Base-by-base conservation (phyloP, 176 grass and related monocot species). In the Hordeum marinum region DNA sequence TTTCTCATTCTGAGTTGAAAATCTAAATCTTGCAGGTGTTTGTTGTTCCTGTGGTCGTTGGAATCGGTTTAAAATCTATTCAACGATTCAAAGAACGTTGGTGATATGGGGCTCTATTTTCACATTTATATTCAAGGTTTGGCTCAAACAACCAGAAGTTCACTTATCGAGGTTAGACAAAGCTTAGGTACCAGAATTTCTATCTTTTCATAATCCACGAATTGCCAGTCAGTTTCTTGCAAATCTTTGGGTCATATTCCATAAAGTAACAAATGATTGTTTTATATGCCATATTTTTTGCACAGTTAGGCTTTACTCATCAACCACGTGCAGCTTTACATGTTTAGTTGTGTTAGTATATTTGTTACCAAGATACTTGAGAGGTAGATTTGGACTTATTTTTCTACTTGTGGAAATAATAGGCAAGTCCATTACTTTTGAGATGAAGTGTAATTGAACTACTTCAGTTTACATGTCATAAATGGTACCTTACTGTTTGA, bases 41-140 rank as follows among this genome's bases (percentile, higher is more conserved):
- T 75, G 88, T 98, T 88, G 63, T 90, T 64, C 91, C 96, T 72
- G 96, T 46, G 96, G 93, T 32, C 91, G 93, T 36, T 98, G 96
- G 96, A 96, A 85, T 72, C 90, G 93, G 43, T 98, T 98, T 85
- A 98, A 96, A 95, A 98, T 93, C 55, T 98, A 98, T 82, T 98
- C 96, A 8, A 98, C 96, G 20, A 92, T 98, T 87, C 96, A 98
- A 93, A 92, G 96, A 89, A 98, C 96, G 15, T 46, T 96, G 82
- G 96, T 96, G 83, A 96, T 98, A 87, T 98, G 96, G 96, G 91
- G 93, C 15, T 96, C 94, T 78, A 91, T 98, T 77, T 92, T 98
- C 50, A 45, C 73, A 71, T 95, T 98, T 86, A 55, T 95, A 88
- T 92, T 98, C 87, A 94, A 88, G 73, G 25, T 92, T 77, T 98